Conservation (phyloP, 495 filamentous ascomycete species). For the Rostrohypoxylon terebratum region DNA sequence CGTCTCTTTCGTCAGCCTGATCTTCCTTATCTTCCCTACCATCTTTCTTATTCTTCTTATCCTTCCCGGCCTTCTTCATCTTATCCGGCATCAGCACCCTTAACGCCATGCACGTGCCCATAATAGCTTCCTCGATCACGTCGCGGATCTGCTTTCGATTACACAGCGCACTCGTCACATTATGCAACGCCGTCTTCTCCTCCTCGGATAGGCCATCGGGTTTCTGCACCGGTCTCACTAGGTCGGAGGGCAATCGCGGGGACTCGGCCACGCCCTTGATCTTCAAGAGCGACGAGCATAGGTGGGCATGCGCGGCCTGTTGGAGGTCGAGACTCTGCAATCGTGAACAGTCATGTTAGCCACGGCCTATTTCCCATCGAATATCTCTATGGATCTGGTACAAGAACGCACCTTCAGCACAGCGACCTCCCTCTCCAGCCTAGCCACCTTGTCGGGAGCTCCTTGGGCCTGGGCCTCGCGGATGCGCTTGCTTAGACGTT, state of each 20-base stretch:
- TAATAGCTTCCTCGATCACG: conserved; percentile 70
- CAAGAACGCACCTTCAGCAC: conserved; percentile 73
- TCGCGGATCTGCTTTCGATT: conserved; percentile 80
- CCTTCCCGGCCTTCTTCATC: conserved; percentile 49
- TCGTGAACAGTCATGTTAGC: conserved; percentile 20
- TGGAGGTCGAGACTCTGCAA: conserved; percentile 71
- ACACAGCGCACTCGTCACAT: conserved; percentile 84
- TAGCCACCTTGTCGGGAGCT: conserved; percentile 58
- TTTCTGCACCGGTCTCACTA: conserved; percentile 61
- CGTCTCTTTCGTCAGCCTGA: conserved; percentile 32
- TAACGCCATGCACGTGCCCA: conserved; percentile 70
- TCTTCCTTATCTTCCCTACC: conserved; percentile 38
- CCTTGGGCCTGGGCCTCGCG: conserved; percentile 73
- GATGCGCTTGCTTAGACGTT: conserved; percentile 82
- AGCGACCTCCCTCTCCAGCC: conserved; percentile 78
- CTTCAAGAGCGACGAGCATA: conserved; percentile 80
- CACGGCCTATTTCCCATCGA: background rate
- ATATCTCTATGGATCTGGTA: background rate
- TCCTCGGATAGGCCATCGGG: conserved; percentile 60
- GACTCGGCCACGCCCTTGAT: conserved; percentile 73
- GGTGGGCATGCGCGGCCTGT: conserved; percentile 72
- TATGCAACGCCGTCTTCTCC: conserved; percentile 63
- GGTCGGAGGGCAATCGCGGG: conserved; percentile 60
- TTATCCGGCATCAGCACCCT: conserved; percentile 65
- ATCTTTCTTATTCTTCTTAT: conserved; percentile 41